Conservation (phyloP, 441 rosid species). For the Adansonia rubrostipa region DNA sequence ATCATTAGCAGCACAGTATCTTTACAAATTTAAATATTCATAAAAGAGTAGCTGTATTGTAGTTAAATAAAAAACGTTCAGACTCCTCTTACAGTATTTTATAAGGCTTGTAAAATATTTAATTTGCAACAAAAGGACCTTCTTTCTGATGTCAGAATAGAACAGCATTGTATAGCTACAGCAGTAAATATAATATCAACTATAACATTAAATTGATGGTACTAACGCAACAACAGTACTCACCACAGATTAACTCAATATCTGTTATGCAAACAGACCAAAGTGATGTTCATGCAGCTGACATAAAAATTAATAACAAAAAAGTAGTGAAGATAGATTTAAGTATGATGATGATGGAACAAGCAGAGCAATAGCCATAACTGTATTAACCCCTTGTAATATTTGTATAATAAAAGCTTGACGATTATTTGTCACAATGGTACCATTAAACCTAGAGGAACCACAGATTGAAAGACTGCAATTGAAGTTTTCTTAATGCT, state of each 20-base stretch:
- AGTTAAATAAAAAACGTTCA: background rate
- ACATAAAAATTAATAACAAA: conserved; percentile 14
- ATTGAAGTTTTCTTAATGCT: background rate
- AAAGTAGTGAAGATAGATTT: background rate
- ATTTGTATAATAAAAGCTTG: conserved; percentile 5
- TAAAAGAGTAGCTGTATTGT: background rate
- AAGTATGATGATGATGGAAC: background rate
- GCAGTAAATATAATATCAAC: background rate
- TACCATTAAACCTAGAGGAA: conserved; percentile 7
- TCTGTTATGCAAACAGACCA: background rate
- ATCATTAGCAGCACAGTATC: conserved; percentile 8
- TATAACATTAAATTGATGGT: background rate
- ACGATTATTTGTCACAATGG: background rate
- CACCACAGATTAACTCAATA: conserved; percentile 3
- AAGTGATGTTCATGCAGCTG: conserved; percentile 3
- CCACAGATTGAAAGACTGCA: background rate
- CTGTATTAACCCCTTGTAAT: background rate
- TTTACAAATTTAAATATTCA: background rate
- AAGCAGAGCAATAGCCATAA: background rate
- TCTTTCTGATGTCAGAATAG: background rate
- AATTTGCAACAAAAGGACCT: conserved; percentile 10
- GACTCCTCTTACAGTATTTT: background rate
- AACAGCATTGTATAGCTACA: background rate
- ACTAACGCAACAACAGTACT: background rate
- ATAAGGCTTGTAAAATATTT: background rate